Percentiles rank a stretch among this genome's conserved stretches.
phyloP scores from a whole-genome alignment of 2,329 filamentous ascomycete species.

The Alternaria conjuncta region DNA sequence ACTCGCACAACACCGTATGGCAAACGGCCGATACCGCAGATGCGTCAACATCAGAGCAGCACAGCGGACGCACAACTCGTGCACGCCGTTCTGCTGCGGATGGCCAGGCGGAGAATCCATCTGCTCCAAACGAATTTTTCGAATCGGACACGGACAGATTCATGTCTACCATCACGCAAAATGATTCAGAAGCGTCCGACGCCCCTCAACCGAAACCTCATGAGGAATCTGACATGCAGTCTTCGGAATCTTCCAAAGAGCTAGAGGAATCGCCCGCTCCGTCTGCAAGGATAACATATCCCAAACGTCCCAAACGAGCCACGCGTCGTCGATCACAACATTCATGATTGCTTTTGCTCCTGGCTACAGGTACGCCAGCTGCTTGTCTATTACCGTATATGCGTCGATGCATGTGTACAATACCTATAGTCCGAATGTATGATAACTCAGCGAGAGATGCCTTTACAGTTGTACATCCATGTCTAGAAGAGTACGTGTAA shows the following conservation, averaged over 20 bases:
- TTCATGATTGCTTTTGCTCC: background rate
- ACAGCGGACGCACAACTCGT: background rate
- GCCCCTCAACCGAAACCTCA: background rate
- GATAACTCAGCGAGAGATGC: background rate
- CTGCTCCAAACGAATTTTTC: background rate
- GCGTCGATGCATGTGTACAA: background rate
- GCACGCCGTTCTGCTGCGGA: background rate
- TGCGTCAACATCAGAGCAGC: background rate
- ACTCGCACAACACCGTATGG: background rate
- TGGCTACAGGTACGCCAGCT: background rate
- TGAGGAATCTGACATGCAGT: background rate
- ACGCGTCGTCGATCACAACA: background rate
- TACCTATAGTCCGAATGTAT: background rate
- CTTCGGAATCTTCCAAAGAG: background rate
- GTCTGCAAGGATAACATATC: background rate
- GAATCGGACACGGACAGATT: background rate
- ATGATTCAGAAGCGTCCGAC: background rate
- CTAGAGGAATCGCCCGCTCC: background rate
- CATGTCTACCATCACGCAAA: background rate
- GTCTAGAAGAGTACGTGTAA: background rate
- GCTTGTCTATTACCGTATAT: background rate
- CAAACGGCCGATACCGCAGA: background rate
- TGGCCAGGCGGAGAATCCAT: background rate
- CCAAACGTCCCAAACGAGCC: background rate
- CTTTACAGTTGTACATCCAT: background rate